phyloP scores from a whole-genome alignment of 192 early-diverging fungal genomes.

The Kappamyces sp. region DNA sequence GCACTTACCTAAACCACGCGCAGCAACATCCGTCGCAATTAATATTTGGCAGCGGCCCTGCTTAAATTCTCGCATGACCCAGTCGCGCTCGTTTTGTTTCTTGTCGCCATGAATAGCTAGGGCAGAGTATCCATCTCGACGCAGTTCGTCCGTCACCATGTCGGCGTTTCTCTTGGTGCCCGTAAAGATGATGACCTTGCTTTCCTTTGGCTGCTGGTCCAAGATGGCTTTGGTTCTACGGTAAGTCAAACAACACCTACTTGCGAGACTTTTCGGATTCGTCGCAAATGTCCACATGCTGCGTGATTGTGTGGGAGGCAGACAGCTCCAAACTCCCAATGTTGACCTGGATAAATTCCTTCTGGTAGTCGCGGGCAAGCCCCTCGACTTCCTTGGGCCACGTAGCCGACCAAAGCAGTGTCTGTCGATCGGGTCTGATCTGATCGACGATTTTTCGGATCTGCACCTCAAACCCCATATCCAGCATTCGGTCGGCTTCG shows the following conservation, averaged over 20 bases:
- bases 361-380: constrained; percentile 84
- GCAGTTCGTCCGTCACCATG: constrained; percentile 77
- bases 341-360: constrained; percentile 94
- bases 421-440: constrained; percentile 95
- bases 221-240: background rate
- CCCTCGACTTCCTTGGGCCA: constrained; percentile 96
- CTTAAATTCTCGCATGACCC: constrained; percentile 92
- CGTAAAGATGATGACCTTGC: constrained; percentile 47
- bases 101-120: constrained; percentile 97
- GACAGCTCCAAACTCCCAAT: constrained; percentile 88
- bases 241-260: constrained; percentile 23
- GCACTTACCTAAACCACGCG: constrained; percentile 85
- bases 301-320: constrained; percentile 88
- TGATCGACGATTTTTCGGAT: constrained; percentile 92
- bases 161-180: constrained; percentile 54
- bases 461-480: constrained; percentile 99
- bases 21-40: constrained; percentile 98
- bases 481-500: constrained; percentile 98
- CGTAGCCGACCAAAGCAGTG: constrained; percentile 98
- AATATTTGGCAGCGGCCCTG: constrained; percentile 78
- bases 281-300: constrained; percentile 83
- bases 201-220: constrained; percentile 19
- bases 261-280: constrained; percentile 82
- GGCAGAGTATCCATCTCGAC: constrained; percentile 86
- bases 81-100: constrained; percentile 91